Evolutionary conservation across 164 flowering plant genomes (phyloP).

Genomic region (Vitis cinerea): DNA sequence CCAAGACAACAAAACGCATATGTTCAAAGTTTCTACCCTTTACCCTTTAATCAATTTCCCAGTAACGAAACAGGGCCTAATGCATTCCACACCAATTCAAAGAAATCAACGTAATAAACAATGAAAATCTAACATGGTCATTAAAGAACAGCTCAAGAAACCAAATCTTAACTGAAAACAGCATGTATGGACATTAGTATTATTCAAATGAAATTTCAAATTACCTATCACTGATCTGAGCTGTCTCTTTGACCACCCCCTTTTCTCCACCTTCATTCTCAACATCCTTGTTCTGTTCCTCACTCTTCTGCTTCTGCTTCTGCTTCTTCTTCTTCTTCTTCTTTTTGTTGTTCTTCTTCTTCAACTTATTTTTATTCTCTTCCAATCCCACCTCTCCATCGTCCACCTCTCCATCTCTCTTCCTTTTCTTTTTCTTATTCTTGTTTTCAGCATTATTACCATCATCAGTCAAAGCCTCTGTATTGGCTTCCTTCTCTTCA

Average conservation of each 20-base stretch:
- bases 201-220: not conserved
- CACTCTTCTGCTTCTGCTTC: slow-evolving; percentile 13
- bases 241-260: slow-evolving; percentile 10
- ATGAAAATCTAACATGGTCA: not conserved
- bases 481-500: not conserved
- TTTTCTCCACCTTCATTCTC: slow-evolving; percentile 17
- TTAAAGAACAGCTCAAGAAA: not conserved
- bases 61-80: no score
- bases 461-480: not conserved
- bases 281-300: slow-evolving; percentile 19
- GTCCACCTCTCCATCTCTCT: slow-evolving; percentile 23
- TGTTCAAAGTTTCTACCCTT: no score
- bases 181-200: no score
- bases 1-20: no score
- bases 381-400: slow-evolving; percentile 10
- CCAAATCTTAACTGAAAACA: not conserved
- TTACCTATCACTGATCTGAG: slow-evolving; percentile 31
- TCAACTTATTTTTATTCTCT: slow-evolving; percentile 5
- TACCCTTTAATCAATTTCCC: no score
- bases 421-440: slow-evolving; percentile 32
- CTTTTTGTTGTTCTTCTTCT: slow-evolving; percentile 18
- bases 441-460: slow-evolving; percentile 10
- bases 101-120: no score
- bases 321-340: slow-evolving; percentile 2
- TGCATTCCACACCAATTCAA: no score